Conservation (phyloP, 106 monocot genomes). For the Posidonia australis region DNA sequence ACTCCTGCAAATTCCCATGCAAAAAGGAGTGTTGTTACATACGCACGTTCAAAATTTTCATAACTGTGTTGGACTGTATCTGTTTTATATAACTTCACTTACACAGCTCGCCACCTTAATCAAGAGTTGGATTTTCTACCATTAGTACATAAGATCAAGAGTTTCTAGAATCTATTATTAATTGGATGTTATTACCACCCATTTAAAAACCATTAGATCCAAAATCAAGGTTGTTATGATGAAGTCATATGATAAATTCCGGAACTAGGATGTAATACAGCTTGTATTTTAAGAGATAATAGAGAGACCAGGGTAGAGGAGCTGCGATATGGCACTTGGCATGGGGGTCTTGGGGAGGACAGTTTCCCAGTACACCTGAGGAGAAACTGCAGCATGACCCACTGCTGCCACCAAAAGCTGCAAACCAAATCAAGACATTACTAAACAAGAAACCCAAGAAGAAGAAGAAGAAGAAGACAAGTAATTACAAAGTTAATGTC, state of each 20-base stretch:
- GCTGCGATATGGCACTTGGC: constrained; percentile 34
- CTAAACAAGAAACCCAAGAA: not conserved
- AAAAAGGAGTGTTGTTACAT: not conserved
- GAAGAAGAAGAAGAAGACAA: not conserved
- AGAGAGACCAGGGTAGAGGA: constrained; percentile 18
- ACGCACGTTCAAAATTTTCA: not conserved
- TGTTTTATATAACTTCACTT: not conserved
- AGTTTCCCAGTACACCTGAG: constrained; percentile 37
- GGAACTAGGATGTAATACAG: too few species aligned
- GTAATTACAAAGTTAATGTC: not conserved
- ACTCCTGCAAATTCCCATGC: constrained; percentile 4
- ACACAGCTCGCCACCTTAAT: too few species aligned
- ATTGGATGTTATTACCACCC: too few species aligned
- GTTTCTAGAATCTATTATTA: too few species aligned
- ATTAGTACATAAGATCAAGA: too few species aligned
- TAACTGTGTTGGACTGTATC: not conserved
- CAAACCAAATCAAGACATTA: not conserved
- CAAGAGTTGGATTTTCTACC: too few species aligned
- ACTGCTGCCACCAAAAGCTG: constrained; percentile 18
- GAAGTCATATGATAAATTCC: too few species aligned
- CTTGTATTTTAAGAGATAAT: too few species aligned
- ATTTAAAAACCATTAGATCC: too few species aligned
- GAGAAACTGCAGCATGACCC: constrained; percentile 20
- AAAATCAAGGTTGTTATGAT: too few species aligned
- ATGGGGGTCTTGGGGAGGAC: constrained; percentile 45